Conservation (phyloP, 1,139 yeast genomes). For the Trichomonascaceae sp. region DNA sequence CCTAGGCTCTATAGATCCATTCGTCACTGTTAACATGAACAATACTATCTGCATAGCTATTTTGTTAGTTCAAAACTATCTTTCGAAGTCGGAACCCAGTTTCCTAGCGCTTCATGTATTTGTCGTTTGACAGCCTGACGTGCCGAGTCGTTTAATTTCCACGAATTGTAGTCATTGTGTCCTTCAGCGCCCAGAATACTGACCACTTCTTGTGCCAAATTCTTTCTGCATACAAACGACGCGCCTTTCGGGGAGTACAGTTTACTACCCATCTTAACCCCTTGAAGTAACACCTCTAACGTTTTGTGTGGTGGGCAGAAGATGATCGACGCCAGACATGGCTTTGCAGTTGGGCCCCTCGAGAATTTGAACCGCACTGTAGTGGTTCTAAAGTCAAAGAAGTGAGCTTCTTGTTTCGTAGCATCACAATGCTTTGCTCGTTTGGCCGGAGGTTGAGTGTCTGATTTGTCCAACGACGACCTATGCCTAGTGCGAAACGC, state of each 20-base stretch:
- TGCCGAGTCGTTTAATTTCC: constrained; percentile 6
- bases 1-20: too few species aligned
- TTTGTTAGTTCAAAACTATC: constrained; percentile 23
- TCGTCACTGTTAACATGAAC: too few species aligned
- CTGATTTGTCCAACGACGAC: too few species aligned
- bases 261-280: constrained; percentile 23
- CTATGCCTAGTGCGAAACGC: constrained; percentile 14
- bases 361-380: too few species aligned
- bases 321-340: too few species aligned
- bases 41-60: too few species aligned
- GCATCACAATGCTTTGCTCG: not conserved
- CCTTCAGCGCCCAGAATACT: constrained; percentile 2
- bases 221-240: not conserved
- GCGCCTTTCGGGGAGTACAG: constrained; percentile 11
- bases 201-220: not conserved
- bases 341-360: too few species aligned
- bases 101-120: constrained; percentile 13
- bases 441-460: not conserved
- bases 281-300: constrained; percentile 21
- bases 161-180: constrained; percentile 7
- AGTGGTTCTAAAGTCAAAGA: constrained; percentile 1
- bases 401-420: not conserved
- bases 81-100: constrained; percentile 18
- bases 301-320: too few species aligned
- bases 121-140: constrained; percentile 13